These are phyloP conservation scores for Neonectria magnoliae DNA, from an alignment of 2,329 filamentous ascomycete genomes.

Conservation along the genomic window DNA sequence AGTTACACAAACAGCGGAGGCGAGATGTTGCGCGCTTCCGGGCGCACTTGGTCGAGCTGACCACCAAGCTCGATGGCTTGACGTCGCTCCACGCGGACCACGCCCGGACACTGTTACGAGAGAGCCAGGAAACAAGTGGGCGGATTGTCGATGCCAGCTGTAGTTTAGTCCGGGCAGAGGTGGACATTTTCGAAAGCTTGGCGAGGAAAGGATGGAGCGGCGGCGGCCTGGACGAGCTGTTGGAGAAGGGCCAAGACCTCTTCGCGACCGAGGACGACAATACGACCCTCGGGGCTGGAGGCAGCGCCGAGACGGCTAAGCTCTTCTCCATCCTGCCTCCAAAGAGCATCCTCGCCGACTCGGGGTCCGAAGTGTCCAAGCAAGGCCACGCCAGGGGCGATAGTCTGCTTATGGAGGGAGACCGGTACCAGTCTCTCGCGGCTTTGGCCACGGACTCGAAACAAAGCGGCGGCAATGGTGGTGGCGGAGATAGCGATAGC, in stretches of 20 bases:
- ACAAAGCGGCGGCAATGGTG: conserved; percentile 32
- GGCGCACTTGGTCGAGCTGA: conserved; percentile 71
- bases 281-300: conserved; percentile 45
- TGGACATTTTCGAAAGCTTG: conserved; percentile 75
- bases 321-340: conserved; percentile 73
- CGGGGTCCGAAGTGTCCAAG: conserved; percentile 51
- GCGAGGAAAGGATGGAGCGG: conserved; percentile 75
- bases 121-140: conserved; percentile 72
- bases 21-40: conserved; percentile 71
- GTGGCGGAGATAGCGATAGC: conserved; percentile 57
- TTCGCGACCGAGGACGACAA: conserved; percentile 59
- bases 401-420: conserved; percentile 62
- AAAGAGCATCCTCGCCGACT: conserved; percentile 69
- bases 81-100: conserved; percentile 70
- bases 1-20: conserved; percentile 67
- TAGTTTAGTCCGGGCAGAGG: conserved; percentile 72
- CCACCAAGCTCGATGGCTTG: conserved; percentile 69
- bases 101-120: conserved; percentile 66
- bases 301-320: conserved; percentile 54
- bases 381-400: conserved; percentile 59
- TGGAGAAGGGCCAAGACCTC: conserved; percentile 71
- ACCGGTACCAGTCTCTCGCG: conserved; percentile 68
- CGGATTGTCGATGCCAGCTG: conserved; percentile 72
- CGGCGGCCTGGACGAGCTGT: conserved; percentile 71
- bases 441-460: conserved; percentile 52